Percentiles rank a stretch among this genome's conserved stretches.
Conservation (phyloP, 768 basidiomycete species). For the Lentinula lateritia region DNA sequence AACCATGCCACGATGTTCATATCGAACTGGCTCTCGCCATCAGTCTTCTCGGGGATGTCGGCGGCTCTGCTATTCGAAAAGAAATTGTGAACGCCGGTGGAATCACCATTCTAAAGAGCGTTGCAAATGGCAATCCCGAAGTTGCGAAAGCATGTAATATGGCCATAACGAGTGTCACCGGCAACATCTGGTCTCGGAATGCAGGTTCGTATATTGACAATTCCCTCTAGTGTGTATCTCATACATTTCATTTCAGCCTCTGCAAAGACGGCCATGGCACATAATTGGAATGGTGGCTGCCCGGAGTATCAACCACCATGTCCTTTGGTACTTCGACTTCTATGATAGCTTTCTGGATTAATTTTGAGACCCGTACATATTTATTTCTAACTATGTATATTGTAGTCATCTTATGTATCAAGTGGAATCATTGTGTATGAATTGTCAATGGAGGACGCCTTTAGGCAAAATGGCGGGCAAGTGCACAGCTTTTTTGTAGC, state of each 20-base stretch:
- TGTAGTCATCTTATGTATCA: background rate
- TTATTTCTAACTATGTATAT: background rate
- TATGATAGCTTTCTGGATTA: background rate
- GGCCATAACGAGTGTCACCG: constrained; percentile 19
- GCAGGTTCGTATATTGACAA: constrained; percentile 9
- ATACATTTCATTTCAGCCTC: constrained; percentile 6
- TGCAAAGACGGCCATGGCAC: constrained; percentile 11
- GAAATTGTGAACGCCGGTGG: constrained; percentile 24
- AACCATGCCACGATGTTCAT: constrained; percentile 17
- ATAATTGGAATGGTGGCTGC: constrained; percentile 14
- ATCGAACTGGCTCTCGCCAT: constrained; percentile 20
- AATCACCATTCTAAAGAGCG: constrained; percentile 17
- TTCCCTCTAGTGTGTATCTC: background rate
- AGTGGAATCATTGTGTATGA: too few species aligned
- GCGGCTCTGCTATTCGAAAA: constrained; percentile 18
- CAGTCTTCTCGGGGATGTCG: constrained; percentile 21
- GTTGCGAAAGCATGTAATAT: constrained; percentile 20
- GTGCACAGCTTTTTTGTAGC: too few species aligned
- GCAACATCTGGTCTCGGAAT: constrained; percentile 21
- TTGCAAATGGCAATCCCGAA: constrained; percentile 12
- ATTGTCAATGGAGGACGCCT: too few species aligned
- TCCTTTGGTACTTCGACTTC: constrained; percentile 1
- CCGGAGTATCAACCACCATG: constrained; percentile 10
- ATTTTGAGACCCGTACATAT: too few species aligned
- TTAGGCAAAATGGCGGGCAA: too few species aligned